phyloP scores from a whole-genome alignment of 1,284 basidiomycete species.

The Mrakiaceae sp. region DNA sequence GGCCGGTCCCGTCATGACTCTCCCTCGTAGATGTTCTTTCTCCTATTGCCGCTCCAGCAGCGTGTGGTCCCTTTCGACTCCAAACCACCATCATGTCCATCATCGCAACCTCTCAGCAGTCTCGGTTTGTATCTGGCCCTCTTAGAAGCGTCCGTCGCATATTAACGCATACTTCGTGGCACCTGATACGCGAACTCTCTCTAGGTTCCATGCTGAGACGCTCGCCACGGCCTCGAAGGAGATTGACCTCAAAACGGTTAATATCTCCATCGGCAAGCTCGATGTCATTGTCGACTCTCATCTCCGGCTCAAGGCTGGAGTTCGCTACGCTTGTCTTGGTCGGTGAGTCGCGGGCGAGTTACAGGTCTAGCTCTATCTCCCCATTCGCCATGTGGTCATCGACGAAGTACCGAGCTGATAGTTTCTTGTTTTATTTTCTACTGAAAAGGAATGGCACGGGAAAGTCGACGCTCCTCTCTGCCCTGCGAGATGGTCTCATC shows the following conservation, averaged over 20 bases:
- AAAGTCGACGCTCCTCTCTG: slow-evolving; percentile 44
- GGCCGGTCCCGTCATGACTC: too few species aligned
- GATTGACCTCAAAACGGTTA: slow-evolving; percentile 43
- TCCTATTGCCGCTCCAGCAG: background rate
- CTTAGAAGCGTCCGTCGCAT: too few species aligned
- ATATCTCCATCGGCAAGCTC: slow-evolving; percentile 39
- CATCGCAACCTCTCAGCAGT: slow-evolving; percentile 33
- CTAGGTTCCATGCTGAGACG: slow-evolving; percentile 41
- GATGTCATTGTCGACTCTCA: slow-evolving; percentile 46
- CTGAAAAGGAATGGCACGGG: slow-evolving; percentile 45
- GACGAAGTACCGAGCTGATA: background rate
- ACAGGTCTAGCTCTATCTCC: too few species aligned
- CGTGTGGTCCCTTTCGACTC: background rate
- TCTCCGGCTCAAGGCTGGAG: slow-evolving; percentile 43
- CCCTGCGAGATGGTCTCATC: slow-evolving; percentile 40
- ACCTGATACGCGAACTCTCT: background rate
- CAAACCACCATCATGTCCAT: slow-evolving; percentile 19
- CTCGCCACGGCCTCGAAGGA: slow-evolving; percentile 37
- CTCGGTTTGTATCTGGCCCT: slow-evolving; percentile 10
- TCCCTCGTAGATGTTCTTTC: too few species aligned
- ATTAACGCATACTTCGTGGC: background rate
- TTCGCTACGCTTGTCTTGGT: slow-evolving; percentile 45
- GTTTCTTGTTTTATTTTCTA: background rate
- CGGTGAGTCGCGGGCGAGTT: slow-evolving; percentile 18
- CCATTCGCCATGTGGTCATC: too few species aligned